Evolutionary conservation across 129 eudicot species (phyloP).

Genomic region (Flaveria trinervia): DNA sequence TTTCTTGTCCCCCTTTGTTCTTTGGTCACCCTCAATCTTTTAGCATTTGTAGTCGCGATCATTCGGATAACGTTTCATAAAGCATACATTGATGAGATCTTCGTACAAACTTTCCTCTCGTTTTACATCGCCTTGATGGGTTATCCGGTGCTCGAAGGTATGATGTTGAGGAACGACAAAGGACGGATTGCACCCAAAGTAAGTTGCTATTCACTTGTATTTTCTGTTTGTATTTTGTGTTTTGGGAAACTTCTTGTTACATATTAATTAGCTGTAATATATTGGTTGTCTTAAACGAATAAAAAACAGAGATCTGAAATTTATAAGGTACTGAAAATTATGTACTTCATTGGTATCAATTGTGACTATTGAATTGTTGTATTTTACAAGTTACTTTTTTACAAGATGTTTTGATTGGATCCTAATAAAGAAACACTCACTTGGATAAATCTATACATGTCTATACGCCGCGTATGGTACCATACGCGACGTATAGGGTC

Average conservation of each 20-base stretch:
- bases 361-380: background rate
- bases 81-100: background rate
- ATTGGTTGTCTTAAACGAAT: background rate
- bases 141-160: slow-evolving; percentile 16
- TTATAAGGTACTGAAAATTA: background rate
- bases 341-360: background rate
- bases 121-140: slow-evolving; percentile 11
- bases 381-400: background rate
- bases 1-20: slow-evolving; percentile 16
- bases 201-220: slow-evolving; percentile 9
- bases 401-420: background rate
- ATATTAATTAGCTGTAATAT: background rate
- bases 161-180: slow-evolving; percentile 10
- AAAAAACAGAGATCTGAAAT: too few species aligned
- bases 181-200: background rate
- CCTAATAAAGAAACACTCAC: too few species aligned
- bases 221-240: background rate
- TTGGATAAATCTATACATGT: too few species aligned
- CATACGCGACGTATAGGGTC: too few species aligned
- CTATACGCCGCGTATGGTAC: too few species aligned
- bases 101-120: background rate
- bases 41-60: slow-evolving; percentile 8
- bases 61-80: background rate
- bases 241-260: slow-evolving; percentile 3
- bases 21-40: slow-evolving; percentile 9